These are phyloP conservation scores for Entonaema liquescens DNA, from an alignment of 495 filamentous ascomycete genomes.

Conservation along the genomic window DNA sequence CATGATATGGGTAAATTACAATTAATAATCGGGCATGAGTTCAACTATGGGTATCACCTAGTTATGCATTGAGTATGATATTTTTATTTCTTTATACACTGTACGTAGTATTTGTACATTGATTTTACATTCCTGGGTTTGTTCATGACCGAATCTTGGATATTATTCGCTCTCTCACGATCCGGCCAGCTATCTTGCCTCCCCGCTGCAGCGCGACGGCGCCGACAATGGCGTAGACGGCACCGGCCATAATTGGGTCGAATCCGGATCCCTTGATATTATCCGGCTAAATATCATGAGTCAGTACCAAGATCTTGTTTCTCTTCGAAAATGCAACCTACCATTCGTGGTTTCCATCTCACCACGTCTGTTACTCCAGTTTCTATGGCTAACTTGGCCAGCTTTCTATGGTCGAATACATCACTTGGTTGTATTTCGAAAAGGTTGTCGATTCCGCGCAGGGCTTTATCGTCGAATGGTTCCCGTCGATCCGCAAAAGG, in stretches of 20 bases:
- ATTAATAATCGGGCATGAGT: neutral
- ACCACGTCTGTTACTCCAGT: constrained; percentile 76
- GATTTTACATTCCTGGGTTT: constrained; percentile 18
- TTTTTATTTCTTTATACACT: constrained; percentile 35
- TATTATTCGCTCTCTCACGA: constrained; percentile 81
- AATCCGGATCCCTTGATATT: constrained; percentile 77
- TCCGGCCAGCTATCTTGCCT: constrained; percentile 75
- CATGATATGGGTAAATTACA: too few relatives aligned
- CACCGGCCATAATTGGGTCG: constrained; percentile 73
- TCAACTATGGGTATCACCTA: neutral
- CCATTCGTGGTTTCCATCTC: constrained; percentile 86
- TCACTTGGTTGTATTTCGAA: constrained; percentile 62
- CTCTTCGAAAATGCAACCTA: constrained; percentile 51
- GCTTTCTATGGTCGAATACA: constrained; percentile 64
- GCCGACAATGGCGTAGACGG: constrained; percentile 85
- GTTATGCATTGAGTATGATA: constrained; percentile 13
- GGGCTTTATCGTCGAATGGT: constrained; percentile 76
- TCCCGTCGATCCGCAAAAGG: constrained; percentile 58
- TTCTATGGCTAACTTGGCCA: constrained; percentile 71
- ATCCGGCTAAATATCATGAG: constrained; percentile 62
- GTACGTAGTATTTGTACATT: constrained; percentile 38
- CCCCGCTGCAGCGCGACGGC: constrained; percentile 88
- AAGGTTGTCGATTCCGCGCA: constrained; percentile 76
- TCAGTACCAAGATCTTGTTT: constrained; percentile 15
- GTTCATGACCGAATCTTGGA: constrained; percentile 46